phyloP scores from a whole-genome alignment of 129 eudicot genomes.

The Lactuca sativa region DNA sequence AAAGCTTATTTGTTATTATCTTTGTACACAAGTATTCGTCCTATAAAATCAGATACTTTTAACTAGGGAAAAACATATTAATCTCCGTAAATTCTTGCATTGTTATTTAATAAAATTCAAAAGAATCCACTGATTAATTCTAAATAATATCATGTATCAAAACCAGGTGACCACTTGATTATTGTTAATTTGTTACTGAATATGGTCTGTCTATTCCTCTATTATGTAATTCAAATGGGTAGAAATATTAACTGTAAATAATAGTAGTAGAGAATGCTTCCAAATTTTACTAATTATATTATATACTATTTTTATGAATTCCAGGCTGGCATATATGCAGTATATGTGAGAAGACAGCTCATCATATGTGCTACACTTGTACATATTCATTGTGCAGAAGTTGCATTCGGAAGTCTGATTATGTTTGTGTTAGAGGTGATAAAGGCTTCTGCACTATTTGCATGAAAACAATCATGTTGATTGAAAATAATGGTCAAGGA shows the following conservation, averaged over 20 bases:
- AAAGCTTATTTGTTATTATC: constrained; percentile 16
- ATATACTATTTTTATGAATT: constrained; percentile 28
- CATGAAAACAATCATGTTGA: constrained; percentile 87
- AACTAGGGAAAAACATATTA: neutral
- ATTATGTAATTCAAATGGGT: neutral
- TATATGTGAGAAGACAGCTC: constrained; percentile 75
- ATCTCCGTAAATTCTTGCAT: neutral
- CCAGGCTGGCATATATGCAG: constrained; percentile 99
- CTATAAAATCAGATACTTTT: too few species aligned
- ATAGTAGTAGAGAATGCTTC: constrained; percentile 1
- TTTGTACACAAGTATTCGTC: neutral
- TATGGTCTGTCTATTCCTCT: neutral
- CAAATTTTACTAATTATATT: constrained; percentile 2
- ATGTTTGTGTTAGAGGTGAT: constrained; percentile 77
- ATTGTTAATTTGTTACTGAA: neutral
- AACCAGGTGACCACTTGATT: neutral
- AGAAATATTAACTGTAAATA: too few species aligned
- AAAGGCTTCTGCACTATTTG: constrained; percentile 91
- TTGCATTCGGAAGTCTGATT: constrained; percentile 77
- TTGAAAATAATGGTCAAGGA: constrained; percentile 77
- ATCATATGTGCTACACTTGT: constrained; percentile 92
- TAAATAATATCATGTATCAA: constrained; percentile 6
- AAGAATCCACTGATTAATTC: too few species aligned
- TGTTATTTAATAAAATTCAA: neutral
- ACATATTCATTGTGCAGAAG: constrained; percentile 89